Conservation (phyloP, 2,329 filamentous ascomycete species). For the Cytospora piceicola region DNA sequence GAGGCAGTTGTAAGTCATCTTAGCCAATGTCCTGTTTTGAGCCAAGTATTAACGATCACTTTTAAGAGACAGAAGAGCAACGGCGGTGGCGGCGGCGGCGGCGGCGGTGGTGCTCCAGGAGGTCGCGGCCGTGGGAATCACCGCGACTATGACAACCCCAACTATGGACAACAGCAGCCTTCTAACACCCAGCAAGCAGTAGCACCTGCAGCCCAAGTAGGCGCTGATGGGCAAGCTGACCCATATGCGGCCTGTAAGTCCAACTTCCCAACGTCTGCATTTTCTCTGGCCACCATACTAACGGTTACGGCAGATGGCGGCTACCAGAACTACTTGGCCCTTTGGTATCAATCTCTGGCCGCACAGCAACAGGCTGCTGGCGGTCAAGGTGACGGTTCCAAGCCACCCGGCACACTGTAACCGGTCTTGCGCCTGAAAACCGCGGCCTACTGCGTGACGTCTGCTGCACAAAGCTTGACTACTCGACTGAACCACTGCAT, state of each 20-base stretch:
- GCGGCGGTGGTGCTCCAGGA: constrained; percentile 47
- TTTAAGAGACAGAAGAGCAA: constrained; percentile 58
- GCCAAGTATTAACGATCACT: constrained; percentile 37
- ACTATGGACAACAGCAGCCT: constrained; percentile 54
- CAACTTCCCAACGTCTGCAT: not conserved
- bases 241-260: constrained; percentile 76
- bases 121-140: constrained; percentile 47
- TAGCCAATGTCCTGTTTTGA: not conserved
- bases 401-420: constrained; percentile 31
- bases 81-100: constrained; percentile 47
- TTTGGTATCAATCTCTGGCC: constrained; percentile 75
- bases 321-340: constrained; percentile 76
- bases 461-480: constrained; percentile 25
- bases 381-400: constrained; percentile 30
- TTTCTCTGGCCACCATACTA: constrained; percentile 31
- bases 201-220: constrained; percentile 45
- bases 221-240: constrained; percentile 59
- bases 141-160: constrained; percentile 60
- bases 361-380: constrained; percentile 37
- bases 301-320: constrained; percentile 66
- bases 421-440: constrained; percentile 18
- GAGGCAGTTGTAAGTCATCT: constrained; percentile 74
- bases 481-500: constrained; percentile 26
- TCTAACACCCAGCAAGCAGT: constrained; percentile 51
- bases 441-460: constrained; percentile 25